phyloP scores from a whole-genome alignment of 139 green algal genomes.

The Chlorella sp. region DNA sequence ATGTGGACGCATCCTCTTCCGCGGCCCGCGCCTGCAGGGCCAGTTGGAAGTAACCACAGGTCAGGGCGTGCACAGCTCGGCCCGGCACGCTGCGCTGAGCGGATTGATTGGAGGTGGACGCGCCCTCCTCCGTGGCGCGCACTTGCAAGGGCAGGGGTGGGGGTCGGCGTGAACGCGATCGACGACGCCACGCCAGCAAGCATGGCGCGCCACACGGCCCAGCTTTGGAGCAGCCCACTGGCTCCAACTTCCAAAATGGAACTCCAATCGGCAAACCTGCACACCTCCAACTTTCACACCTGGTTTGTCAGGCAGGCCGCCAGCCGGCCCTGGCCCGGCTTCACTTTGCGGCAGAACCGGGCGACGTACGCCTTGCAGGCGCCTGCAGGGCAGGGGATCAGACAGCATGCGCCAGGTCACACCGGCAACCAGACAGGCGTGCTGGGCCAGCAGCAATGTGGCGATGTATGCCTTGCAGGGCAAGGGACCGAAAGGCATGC shows the following conservation, averaged over 20 bases:
- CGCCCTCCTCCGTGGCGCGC: no score
- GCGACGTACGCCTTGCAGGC: constrained; percentile 7
- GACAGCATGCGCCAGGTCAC: neutral
- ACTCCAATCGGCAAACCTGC: no score
- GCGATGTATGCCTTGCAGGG: neutral
- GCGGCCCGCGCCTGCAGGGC: neutral
- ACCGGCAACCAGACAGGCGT: neutral
- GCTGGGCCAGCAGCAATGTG: no score
- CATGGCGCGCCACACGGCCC: neutral
- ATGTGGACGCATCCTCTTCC: neutral
- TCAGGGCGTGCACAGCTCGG: no score
- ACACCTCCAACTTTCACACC: no score
- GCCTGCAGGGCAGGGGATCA: neutral
- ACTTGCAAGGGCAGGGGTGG: no score
- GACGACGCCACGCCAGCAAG: no score
- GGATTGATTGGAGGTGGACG: no score
- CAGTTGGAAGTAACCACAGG: no score
- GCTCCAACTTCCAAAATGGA: neutral
- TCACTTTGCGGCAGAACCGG: neutral
- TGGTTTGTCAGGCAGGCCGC: neutral
- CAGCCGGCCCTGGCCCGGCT: neutral
- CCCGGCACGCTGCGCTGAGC: no score
- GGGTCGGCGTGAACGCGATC: no score
- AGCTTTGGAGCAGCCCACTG: neutral
- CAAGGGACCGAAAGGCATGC: no score